Evolutionary conservation across 192 early-diverging fungal species (phyloP).

Genomic region (Coemansia sp.): DNA sequence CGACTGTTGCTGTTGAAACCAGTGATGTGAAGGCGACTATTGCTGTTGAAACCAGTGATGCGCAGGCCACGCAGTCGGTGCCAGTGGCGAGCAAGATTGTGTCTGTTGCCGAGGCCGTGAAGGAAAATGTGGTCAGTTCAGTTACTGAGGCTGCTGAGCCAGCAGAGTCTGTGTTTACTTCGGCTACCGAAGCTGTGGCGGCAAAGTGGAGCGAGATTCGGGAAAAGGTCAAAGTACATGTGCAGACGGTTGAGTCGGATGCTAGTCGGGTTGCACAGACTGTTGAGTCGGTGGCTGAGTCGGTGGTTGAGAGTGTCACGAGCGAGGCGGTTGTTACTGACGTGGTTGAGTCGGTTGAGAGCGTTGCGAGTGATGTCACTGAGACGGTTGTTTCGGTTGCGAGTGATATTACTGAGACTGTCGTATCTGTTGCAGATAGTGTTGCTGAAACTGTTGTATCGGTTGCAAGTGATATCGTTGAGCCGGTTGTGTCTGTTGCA

Average conservation of each 20-base stretch:
- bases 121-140: background rate
- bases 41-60: background rate
- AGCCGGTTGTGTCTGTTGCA: slow-evolving; percentile 5
- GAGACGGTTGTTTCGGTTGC: slow-evolving; percentile 14
- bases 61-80: background rate
- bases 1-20: no score
- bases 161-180: background rate
- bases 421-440: background rate
- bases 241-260: slow-evolving; percentile 1
- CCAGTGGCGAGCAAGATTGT: slow-evolving; percentile 1
- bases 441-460: background rate
- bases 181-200: background rate
- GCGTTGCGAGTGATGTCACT: slow-evolving; percentile 1
- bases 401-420: slow-evolving; percentile 3
- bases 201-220: background rate
- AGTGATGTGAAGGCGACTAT: background rate
- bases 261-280: background rate
- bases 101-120: background rate
- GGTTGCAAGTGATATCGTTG: background rate
- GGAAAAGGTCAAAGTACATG: background rate
- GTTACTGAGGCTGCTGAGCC: slow-evolving; percentile 3
- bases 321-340: background rate
- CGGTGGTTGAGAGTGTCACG: background rate
- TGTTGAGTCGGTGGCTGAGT: background rate
- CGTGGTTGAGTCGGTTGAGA: background rate